These are phyloP conservation scores for Coprinopsis strossmayeri DNA, from an alignment of 768 basidiomycete genomes.

Conservation along the genomic window DNA sequence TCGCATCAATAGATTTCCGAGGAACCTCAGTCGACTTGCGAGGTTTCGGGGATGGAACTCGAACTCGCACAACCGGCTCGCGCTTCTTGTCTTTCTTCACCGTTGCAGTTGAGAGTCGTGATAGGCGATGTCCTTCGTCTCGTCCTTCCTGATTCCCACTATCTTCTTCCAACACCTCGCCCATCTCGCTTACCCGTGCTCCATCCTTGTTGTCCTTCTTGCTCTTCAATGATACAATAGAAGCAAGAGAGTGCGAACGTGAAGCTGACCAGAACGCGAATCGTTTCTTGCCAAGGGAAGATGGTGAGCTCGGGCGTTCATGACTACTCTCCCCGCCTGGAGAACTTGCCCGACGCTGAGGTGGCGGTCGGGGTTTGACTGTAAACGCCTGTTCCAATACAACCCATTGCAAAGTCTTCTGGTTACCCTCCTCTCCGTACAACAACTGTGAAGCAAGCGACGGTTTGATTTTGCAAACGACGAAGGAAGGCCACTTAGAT, in stretches of 20 bases:
- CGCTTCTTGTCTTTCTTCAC: neutral
- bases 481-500: conserved; percentile 59
- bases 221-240: conserved; percentile 25
- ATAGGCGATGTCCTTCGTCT: no score
- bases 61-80: conserved; percentile 17
- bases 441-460: conserved; percentile 18
- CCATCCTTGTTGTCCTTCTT: conserved; percentile 26
- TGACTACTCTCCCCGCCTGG: neutral
- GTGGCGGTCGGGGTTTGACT: conserved; percentile 24
- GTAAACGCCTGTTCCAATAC: conserved; percentile 60
- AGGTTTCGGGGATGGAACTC: conserved; percentile 23
- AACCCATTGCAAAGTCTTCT: conserved; percentile 52
- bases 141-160: no score
- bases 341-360: conserved; percentile 1
- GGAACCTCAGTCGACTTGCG: conserved; percentile 19
- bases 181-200: conserved; percentile 54
- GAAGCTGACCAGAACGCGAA: conserved; percentile 55
- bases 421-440: conserved; percentile 18
- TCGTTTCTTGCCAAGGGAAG: conserved; percentile 51
- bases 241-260: conserved; percentile 23
- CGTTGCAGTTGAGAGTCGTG: neutral
- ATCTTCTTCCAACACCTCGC: conserved; percentile 53
- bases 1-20: conserved; percentile 4
- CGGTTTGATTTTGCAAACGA: conserved; percentile 61
- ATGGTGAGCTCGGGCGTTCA: conserved; percentile 33